These are phyloP conservation scores for Fusarium sp. DNA, from an alignment of 2,329 filamentous ascomycete genomes.

Conservation along the genomic window DNA sequence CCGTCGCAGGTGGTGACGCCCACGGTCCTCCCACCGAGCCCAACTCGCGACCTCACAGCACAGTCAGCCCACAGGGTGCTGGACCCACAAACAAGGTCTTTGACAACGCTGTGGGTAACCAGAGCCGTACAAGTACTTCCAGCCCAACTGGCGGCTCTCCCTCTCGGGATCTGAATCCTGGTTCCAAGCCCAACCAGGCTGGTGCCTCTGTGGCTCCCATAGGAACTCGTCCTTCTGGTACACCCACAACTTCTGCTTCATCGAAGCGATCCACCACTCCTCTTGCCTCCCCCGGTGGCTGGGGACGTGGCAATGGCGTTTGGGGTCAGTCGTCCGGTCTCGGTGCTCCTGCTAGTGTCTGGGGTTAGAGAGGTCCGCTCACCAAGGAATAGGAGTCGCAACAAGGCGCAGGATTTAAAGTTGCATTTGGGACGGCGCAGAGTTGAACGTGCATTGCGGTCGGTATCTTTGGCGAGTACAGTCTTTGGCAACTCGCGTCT, in stretches of 20 bases:
- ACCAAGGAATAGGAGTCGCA: constrained; percentile 1
- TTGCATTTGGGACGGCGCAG: constrained; percentile 43
- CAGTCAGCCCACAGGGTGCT: constrained; percentile 79
- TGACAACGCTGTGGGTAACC: constrained; percentile 60
- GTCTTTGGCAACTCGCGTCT: constrained; percentile 15
- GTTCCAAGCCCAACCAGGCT: constrained; percentile 60
- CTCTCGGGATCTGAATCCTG: constrained; percentile 68
- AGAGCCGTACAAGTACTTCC: constrained; percentile 84
- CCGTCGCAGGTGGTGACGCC: constrained; percentile 51
- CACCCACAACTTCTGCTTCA: constrained; percentile 57
- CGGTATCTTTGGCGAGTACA: constrained; percentile 23
- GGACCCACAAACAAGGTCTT: constrained; percentile 65
- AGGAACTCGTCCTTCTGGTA: constrained; percentile 81
- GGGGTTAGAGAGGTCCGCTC: constrained; percentile 69
- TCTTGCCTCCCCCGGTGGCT: constrained; percentile 84
- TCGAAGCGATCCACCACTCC: constrained; percentile 88
- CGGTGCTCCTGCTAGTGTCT: constrained; percentile 90
- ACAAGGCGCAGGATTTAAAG: constrained; percentile 25
- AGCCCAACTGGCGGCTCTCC: constrained; percentile 83
- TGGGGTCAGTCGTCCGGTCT: constrained; percentile 86
- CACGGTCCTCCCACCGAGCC: constrained; percentile 59
- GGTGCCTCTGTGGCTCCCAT: constrained; percentile 84
- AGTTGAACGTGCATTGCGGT: constrained; percentile 36
- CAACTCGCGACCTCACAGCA: constrained; percentile 80
- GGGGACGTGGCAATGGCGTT: constrained; percentile 81